phyloP scores from a whole-genome alignment of 108 stramenopile species.

The Skeletonema costatum region DNA sequence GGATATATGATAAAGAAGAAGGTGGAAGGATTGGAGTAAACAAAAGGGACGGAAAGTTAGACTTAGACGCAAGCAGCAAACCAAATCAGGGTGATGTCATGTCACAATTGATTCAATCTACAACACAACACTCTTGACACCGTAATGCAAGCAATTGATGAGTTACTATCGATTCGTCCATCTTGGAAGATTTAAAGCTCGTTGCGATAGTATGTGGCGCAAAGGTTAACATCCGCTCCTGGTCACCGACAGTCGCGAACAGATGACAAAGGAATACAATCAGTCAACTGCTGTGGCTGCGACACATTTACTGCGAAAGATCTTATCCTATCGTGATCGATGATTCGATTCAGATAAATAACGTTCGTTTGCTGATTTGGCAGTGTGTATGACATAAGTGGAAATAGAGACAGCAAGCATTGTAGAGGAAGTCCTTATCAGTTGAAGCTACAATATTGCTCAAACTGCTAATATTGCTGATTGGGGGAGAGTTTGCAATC shows the following conservation, averaged over 20 bases:
- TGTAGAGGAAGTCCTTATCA: too few relatives aligned
- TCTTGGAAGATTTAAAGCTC: conserved; percentile 38
- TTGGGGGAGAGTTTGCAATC: too few relatives aligned
- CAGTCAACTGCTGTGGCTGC: background rate
- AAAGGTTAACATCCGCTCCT: background rate
- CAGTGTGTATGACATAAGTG: too few relatives aligned
- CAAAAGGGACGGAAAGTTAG: conserved; percentile 3
- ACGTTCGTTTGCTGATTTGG: too few relatives aligned
- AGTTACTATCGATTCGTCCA: conserved; percentile 35
- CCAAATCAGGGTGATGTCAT: background rate
- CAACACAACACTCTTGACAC: conserved; percentile 21
- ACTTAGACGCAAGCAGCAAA: background rate
- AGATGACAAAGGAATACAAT: conserved; percentile 49
- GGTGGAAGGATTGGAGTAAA: background rate
- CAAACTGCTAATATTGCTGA: too few relatives aligned
- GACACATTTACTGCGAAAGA: conserved; percentile 51
- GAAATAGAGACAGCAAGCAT: too few relatives aligned
- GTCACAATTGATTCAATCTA: background rate
- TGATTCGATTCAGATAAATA: background rate
- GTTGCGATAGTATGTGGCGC: background rate
- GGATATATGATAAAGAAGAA: conserved; percentile 18
- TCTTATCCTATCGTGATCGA: conserved; percentile 39
- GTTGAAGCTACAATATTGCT: too few relatives aligned
- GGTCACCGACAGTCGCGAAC: conserved; percentile 30
- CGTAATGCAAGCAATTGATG: conserved; percentile 27